phyloP scores from a whole-genome alignment of 768 basidiomycete genomes.

The Sarcomyxa edulis region DNA sequence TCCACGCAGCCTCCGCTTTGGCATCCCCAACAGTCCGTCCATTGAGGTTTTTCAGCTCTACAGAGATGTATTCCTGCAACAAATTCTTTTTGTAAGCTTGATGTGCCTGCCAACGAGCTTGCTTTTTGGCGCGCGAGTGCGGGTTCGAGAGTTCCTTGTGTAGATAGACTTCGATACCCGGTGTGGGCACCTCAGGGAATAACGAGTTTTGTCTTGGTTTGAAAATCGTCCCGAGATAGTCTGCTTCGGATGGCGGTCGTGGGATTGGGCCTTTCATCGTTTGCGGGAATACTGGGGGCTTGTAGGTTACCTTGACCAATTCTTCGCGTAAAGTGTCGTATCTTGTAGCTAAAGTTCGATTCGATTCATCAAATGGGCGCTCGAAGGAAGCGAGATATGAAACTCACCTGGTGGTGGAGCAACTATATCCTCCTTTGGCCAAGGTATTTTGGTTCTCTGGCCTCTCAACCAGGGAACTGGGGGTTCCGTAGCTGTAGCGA shows the following conservation, averaged over 20 bases:
- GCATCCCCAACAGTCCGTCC: constrained; percentile 61
- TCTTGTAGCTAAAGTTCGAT: constrained; percentile 34
- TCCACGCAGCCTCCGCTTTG: constrained; percentile 69
- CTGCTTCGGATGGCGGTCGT: constrained; percentile 42
- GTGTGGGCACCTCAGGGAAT: constrained; percentile 40
- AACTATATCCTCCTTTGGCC: constrained; percentile 53
- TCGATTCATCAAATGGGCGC: constrained; percentile 1
- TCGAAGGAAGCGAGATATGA: not conserved
- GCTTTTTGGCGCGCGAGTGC: constrained; percentile 78
- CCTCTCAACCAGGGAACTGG: constrained; percentile 37
- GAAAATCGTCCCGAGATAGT: constrained; percentile 55
- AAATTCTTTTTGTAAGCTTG: constrained; percentile 41
- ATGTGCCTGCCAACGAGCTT: constrained; percentile 65
- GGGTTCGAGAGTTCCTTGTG: constrained; percentile 74
- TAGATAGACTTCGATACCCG: constrained; percentile 64
- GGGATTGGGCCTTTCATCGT: constrained; percentile 30
- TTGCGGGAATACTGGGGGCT: constrained; percentile 47
- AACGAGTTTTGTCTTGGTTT: constrained; percentile 45
- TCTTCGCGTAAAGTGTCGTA: constrained; percentile 63
- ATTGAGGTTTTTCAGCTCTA: constrained; percentile 49
- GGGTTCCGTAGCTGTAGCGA: constrained; percentile 62
- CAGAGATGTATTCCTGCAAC: constrained; percentile 46
- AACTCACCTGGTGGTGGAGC: constrained; percentile 39
- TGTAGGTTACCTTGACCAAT: constrained; percentile 68
- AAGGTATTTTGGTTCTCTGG: constrained; percentile 51